Evolutionary conservation across 1,284 basidiomycete genomes (phyloP), one percentile per base, ranked within the genome.

Genomic region (Trametes polyzona): DNA sequence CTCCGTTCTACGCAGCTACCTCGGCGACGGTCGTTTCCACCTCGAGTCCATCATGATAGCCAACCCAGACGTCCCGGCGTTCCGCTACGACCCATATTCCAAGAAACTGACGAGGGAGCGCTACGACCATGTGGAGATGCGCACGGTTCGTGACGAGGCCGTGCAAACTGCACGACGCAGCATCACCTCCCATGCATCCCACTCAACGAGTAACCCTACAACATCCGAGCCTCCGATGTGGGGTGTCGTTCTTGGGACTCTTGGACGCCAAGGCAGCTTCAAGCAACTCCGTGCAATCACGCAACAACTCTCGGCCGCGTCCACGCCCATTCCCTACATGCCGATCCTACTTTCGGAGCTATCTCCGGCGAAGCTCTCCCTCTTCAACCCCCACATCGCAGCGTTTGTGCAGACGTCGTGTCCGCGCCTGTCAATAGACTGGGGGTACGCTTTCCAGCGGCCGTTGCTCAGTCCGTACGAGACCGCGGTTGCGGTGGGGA

Each of bases 31-130:
- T 17, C 88, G 97, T 12, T 99, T 99, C 78, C 97, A 99, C 71
- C 83, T 99, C 16, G 97, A 99, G 74, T 92, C 93, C 12, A 96
- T 98, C 71, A 99, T 99, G 97, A 98, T 99, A 59, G 95, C 95
- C 27, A 99, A 99, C 72, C 97, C 97, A 0, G 76, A 82, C n/a
- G 84, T 98, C 21, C 95, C 96, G 11, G 96, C 97, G 0, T 99
- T 98, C 79, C 86, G 97, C 27, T 99, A 98, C 74, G 97, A 99
- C 69, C 97, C 97, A 4, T 99, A 99, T 73, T 95, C 94, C 29
- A 99, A 99, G 73, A 96, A 96, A 68, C 82, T 99, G 55, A 98
- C 96, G 4, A 78, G 94, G 61, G 97, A 99, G 71, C 81, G 87
- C 5, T 99, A 99, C 69, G 84, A 96, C 68, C 95, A 99, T 68